Base-by-base conservation (phyloP, 108 stramenopile genomes). In the Pseudonitzschia delicatissima region DNA sequence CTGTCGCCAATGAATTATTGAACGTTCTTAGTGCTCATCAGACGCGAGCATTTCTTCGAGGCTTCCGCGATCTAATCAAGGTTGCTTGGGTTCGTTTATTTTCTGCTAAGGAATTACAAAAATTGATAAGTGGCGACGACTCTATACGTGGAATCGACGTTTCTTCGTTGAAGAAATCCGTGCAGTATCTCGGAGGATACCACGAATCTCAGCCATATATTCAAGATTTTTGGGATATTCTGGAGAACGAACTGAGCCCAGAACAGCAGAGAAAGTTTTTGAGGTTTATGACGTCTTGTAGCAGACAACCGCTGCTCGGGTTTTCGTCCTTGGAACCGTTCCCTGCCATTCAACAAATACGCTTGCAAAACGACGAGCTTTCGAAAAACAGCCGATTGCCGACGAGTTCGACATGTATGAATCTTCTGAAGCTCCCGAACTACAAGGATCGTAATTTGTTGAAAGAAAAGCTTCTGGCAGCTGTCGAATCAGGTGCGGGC, bases 341-440 rank as follows among this genome's bases (percentile, higher is more conserved):
- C 2, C 87, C 98, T 34, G 94, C 92, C 60, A 81, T 99, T 15
- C 96, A 97, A 34, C 87, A 95, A 64, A 96, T 96, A 37, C 87
- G 88, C 6, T 55, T 93, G 27, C 81, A 67, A 3, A 80, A 79
- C 48, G 64, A 67, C 37, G 80, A 93, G 57, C 64, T 60, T 21
- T 82, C 79, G n/a, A 81, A 84, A 62, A 82, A 83, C 28, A 74
- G 77, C 25, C 74, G 86, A n/a, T 82, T 98, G 0, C 97, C 98
- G 9, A 94, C 96, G 1, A 78, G 84, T 40, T 77, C 88, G 7
- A 98, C 99, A 9, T 99, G 99, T 65, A 96, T 98, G 93, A 98
- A 99, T 69, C 75, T 98, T 49, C 78, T 99, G 42, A 99, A 99
- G 74, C 82, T 99, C 2, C 99, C 99, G 9, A 91, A 95, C 57